These are phyloP conservation scores for Chlorella variabilis DNA, from an alignment of 163 green algal species.

Conservation along the genomic window DNA sequence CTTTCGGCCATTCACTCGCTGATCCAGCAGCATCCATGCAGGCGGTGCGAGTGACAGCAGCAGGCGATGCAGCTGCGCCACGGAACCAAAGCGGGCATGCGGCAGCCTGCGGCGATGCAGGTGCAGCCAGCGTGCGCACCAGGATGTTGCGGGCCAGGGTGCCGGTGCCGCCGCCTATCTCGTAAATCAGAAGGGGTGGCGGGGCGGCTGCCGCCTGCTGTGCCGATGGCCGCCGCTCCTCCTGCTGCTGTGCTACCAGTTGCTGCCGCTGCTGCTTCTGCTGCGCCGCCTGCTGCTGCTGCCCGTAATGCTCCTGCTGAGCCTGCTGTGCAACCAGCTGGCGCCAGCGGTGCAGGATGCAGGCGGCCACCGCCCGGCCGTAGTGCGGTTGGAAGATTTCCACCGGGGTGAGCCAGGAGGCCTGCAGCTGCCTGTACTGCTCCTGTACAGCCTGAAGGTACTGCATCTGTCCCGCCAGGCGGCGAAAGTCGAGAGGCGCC, in stretches of 20 bases:
- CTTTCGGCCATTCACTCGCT: too few relatives aligned
- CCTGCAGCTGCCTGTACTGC: conserved; percentile 70
- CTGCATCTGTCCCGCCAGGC: conserved; percentile 55
- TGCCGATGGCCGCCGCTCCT: neutral
- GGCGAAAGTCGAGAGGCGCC: conserved; percentile 69
- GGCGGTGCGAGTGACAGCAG: too few relatives aligned
- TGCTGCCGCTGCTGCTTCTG: too few relatives aligned
- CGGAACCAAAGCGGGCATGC: too few relatives aligned
- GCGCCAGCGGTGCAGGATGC: conserved; percentile 63
- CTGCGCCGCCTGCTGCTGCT: neutral
- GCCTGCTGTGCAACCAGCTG: neutral
- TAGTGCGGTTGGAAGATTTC: conserved; percentile 94
- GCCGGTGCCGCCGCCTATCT: conserved; percentile 90
- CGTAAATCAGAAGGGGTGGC: conserved; percentile 75
- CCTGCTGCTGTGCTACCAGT: too few relatives aligned
- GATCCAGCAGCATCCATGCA: too few relatives aligned
- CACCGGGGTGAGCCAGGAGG: conserved; percentile 83
- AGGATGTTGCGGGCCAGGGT: conserved; percentile 83
- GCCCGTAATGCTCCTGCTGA: neutral
- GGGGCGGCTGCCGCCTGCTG: neutral
- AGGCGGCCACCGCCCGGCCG: conserved; percentile 70
- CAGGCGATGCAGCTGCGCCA: too few relatives aligned
- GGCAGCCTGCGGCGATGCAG: too few relatives aligned
- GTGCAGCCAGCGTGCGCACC: conserved; percentile 56
- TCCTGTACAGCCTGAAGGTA: conserved; percentile 64